These are phyloP conservation scores for Xenosphaeropsis pyriputrescens DNA, from an alignment of 2,329 filamentous ascomycete species.

Conservation along the genomic window DNA sequence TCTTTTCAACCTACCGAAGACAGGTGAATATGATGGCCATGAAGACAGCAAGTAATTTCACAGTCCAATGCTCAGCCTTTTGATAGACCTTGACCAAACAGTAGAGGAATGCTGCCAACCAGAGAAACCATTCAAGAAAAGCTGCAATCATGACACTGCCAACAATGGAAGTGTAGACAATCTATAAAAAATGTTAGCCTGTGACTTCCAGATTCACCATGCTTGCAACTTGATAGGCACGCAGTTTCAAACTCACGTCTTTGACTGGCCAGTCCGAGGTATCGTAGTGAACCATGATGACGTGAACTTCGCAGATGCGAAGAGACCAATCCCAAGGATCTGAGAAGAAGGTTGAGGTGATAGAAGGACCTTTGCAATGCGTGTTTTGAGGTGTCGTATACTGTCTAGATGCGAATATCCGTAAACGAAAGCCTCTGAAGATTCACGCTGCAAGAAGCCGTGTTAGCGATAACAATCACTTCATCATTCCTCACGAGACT, in stretches of 20 bases:
- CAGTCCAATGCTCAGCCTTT: constrained; percentile 82
- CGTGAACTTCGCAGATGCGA: too few relatives aligned
- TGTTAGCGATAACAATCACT: too few relatives aligned
- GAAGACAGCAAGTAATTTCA: constrained; percentile 61
- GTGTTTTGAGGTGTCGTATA: too few relatives aligned
- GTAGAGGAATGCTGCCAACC: constrained; percentile 87
- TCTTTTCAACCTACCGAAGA: constrained; percentile 50
- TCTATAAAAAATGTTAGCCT: constrained; percentile 33
- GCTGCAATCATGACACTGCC: constrained; percentile 73
- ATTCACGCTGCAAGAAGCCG: too few relatives aligned
- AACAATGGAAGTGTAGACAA: constrained; percentile 71
- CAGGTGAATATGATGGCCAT: constrained; percentile 61
- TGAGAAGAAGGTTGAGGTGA: too few relatives aligned
- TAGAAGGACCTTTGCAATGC: too few relatives aligned
- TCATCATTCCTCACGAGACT: too few relatives aligned
- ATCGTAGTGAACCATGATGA: background rate
- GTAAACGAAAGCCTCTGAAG: too few relatives aligned
- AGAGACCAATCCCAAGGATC: too few relatives aligned
- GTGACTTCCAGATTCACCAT: background rate
- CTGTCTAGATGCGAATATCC: too few relatives aligned
- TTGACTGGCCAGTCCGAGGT: constrained; percentile 1
- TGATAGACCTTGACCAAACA: constrained; percentile 77
- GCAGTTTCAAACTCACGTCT: constrained; percentile 1
- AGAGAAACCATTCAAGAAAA: constrained; percentile 84
- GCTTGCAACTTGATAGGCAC: background rate